Percentiles rank a stretch among this genome's conserved stretches.
Conservation (phyloP, 2,329 filamentous ascomycete species). For the Colletotrichum ledebouriae region DNA sequence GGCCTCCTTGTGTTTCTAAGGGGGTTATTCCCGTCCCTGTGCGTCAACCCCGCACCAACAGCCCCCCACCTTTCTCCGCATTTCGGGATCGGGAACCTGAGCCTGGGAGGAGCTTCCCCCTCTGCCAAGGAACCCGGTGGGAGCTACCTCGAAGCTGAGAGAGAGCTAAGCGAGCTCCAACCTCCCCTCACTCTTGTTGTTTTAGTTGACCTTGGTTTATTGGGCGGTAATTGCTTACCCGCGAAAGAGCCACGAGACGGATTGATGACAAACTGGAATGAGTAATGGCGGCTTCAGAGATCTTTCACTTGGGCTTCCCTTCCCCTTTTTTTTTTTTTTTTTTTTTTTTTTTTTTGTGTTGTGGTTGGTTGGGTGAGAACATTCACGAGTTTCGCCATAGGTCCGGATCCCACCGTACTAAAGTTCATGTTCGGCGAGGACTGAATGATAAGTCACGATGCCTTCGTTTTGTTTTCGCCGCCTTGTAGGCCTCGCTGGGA, state of each 20-base stretch:
- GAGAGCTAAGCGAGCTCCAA: slow-evolving; percentile 6
- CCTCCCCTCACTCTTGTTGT: slow-evolving; percentile 19
- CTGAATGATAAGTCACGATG: not conserved
- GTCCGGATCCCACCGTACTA: not conserved
- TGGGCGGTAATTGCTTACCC: slow-evolving; percentile 21
- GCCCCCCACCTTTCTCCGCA: slow-evolving; percentile 35
- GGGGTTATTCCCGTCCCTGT: slow-evolving; percentile 27
- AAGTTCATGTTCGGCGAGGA: not conserved
- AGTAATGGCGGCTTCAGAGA: no score
- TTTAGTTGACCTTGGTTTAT: not conserved
- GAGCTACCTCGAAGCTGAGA: slow-evolving; percentile 9
- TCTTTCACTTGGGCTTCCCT: no score
- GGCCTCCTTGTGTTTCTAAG: not conserved
- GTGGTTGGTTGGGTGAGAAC: no score
- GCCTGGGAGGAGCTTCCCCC: slow-evolving; percentile 20
- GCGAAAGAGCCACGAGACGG: not conserved
- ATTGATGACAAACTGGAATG: no score
- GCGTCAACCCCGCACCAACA: slow-evolving; percentile 27
- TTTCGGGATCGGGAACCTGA: slow-evolving; percentile 27
- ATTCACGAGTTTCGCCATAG: not conserved
- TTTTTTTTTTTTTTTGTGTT: no score
- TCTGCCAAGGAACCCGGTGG: slow-evolving; percentile 29
- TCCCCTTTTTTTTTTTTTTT: no score
- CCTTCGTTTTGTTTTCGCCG: not conserved
- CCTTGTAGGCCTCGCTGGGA: not conserved